These are phyloP conservation scores for Fusarium coicis DNA, from an alignment of 2,329 filamentous ascomycete species.

Conservation along the genomic window DNA sequence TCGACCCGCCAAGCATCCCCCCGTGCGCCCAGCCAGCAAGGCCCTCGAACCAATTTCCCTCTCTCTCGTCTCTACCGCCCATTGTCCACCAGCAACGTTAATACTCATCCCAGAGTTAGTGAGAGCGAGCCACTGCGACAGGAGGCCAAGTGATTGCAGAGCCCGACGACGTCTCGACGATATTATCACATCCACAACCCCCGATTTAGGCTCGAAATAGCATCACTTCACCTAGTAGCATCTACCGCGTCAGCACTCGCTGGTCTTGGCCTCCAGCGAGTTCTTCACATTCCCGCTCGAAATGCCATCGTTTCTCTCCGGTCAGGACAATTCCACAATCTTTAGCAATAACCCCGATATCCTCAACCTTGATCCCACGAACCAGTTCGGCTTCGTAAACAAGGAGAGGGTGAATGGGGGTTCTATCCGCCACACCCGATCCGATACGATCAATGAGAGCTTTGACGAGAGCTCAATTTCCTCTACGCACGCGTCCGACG, in stretches of 20 bases:
- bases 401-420: constrained; percentile 52
- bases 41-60: constrained; percentile 44
- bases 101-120: constrained; percentile 30
- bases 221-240: constrained; percentile 41
- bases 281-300: constrained; percentile 46
- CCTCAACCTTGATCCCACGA: constrained; percentile 56
- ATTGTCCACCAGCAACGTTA: constrained; percentile 34
- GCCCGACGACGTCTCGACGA: constrained; percentile 22
- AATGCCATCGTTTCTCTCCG: constrained; percentile 67
- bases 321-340: constrained; percentile 56
- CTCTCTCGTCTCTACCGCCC: constrained; percentile 33
- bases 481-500: constrained; percentile 64
- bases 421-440: constrained; percentile 53
- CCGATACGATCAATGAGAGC: constrained; percentile 61
- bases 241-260: constrained; percentile 40
- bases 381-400: constrained; percentile 50
- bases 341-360: constrained; percentile 56
- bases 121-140: constrained; percentile 5
- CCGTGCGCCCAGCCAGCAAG: constrained; percentile 43
- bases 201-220: constrained; percentile 33
- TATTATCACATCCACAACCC: constrained; percentile 11
- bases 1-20: constrained; percentile 43
- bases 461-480: constrained; percentile 66
- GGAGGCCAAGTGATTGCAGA: constrained; percentile 13
- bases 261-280: constrained; percentile 39